phyloP scores from a whole-genome alignment of 306 rosid species.

The Trichosanthes truncata region DNA sequence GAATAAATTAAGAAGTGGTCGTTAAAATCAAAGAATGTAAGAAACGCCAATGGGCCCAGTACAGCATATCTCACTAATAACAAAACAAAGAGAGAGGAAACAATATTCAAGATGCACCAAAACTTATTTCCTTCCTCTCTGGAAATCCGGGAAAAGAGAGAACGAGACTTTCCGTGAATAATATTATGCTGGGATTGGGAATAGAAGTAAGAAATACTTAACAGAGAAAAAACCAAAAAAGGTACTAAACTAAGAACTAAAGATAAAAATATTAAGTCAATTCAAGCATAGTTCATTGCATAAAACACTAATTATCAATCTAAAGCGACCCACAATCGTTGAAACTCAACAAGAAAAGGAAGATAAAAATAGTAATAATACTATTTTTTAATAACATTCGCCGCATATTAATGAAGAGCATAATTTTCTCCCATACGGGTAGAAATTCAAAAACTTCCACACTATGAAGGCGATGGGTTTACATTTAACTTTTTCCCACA shows the following conservation, averaged over 20 bases:
- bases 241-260: neutral
- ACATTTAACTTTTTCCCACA: neutral
- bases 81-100: neutral
- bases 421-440: neutral
- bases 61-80: neutral
- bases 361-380: neutral
- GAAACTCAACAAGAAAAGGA: neutral
- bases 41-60: neutral
- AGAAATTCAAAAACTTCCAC: neutral
- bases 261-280: neutral
- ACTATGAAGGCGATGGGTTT: neutral
- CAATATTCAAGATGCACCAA: neutral
- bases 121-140: neutral
- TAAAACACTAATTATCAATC: too few relatives aligned
- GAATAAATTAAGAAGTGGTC: neutral
- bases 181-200: neutral
- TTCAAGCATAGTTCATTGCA: too few relatives aligned
- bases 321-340: too few relatives aligned
- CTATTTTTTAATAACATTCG: neutral
- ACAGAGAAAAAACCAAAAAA: neutral
- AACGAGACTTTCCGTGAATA: neutral
- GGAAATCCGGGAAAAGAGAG: neutral
- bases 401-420: neutral
- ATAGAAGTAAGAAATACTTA: neutral
- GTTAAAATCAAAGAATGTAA: neutral